phyloP scores from a whole-genome alignment of 2,329 filamentous ascomycete genomes.

The Dryadomyces quercivorus region DNA sequence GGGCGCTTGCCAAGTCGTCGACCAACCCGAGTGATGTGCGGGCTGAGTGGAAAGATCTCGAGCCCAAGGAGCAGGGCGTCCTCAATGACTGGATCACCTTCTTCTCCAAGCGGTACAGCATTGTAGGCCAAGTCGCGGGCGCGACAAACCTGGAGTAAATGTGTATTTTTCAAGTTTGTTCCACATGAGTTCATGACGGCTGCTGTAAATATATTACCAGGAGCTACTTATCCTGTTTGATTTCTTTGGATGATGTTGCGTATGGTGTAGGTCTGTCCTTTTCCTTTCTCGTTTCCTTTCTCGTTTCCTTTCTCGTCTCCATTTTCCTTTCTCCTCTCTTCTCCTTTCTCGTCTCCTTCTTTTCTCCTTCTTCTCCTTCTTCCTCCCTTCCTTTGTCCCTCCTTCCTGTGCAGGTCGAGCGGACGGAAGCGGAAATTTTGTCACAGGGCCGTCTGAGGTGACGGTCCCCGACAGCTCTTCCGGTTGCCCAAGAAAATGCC shows the following conservation, averaged over 20 bases:
- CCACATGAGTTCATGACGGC: neutral
- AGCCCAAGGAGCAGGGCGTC: conserved; percentile 72
- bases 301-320: too few relatives aligned
- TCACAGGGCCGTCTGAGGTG: neutral
- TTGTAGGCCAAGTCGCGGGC: conserved; percentile 57
- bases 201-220: neutral
- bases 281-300: too few relatives aligned
- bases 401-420: neutral
- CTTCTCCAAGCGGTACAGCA: conserved; percentile 93
- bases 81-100: conserved; percentile 91
- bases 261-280: too few relatives aligned
- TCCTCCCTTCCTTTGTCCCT: neutral
- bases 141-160: conserved; percentile 41
- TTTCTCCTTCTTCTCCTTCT: too few relatives aligned
- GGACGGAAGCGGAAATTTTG: neutral
- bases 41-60: conserved; percentile 71
- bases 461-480: too few relatives aligned
- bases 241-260: too few relatives aligned
- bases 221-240: too few relatives aligned
- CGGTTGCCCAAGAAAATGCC: neutral
- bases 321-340: neutral
- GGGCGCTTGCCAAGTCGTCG: conserved; percentile 76
- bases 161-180: neutral
- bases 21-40: conserved; percentile 73
- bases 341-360: too few relatives aligned